A percentile compares a stretch with the other conserved stretches of the same genome.
Conservation (phyloP, 495 filamentous ascomycete species). For the Penicillium paradoxum region DNA sequence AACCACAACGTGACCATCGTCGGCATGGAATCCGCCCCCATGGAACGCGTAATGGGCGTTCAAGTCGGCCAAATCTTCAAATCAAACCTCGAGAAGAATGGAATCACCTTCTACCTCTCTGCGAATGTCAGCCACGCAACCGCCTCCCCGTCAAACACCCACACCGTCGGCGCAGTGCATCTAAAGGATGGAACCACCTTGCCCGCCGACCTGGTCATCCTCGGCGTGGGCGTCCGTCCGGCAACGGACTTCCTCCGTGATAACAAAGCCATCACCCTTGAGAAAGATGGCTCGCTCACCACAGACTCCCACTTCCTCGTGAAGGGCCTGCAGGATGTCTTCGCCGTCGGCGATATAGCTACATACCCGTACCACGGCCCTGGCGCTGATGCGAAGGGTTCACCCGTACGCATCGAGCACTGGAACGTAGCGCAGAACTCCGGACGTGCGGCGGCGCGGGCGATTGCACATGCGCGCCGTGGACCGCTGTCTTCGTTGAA, state of each 20-base stretch:
- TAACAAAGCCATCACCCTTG: slow-evolving; percentile 60
- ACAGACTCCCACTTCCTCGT: slow-evolving; percentile 76
- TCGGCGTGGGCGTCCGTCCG: slow-evolving; percentile 84
- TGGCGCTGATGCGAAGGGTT: slow-evolving; percentile 54
- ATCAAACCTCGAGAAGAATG: slow-evolving; percentile 70
- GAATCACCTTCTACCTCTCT: slow-evolving; percentile 79
- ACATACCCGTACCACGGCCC: slow-evolving; percentile 93
- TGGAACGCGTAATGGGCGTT: slow-evolving; percentile 83
- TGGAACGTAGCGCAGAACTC: slow-evolving; percentile 97
- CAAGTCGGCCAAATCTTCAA: slow-evolving; percentile 78
- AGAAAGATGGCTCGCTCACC: slow-evolving; percentile 74
- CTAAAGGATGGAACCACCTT: slow-evolving; percentile 85
- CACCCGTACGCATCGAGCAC: slow-evolving; percentile 77
- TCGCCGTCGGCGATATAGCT: slow-evolving; percentile 93
- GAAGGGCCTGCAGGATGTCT: slow-evolving; percentile 63
- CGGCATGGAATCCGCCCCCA: slow-evolving; percentile 83
- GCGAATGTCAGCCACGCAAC: slow-evolving; percentile 77
- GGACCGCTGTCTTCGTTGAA: slow-evolving; percentile 33
- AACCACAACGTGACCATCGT: slow-evolving; percentile 81
- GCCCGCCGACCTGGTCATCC: slow-evolving; percentile 81
- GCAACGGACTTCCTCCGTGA: slow-evolving; percentile 79
- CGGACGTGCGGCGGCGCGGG: slow-evolving; percentile 68
- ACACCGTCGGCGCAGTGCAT: slow-evolving; percentile 70
- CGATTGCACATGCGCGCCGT: slow-evolving; percentile 56
- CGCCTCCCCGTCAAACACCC: slow-evolving; percentile 56